Base-by-base conservation (phyloP, 2,329 filamentous ascomycete species). In the Ilyonectria destructans region DNA sequence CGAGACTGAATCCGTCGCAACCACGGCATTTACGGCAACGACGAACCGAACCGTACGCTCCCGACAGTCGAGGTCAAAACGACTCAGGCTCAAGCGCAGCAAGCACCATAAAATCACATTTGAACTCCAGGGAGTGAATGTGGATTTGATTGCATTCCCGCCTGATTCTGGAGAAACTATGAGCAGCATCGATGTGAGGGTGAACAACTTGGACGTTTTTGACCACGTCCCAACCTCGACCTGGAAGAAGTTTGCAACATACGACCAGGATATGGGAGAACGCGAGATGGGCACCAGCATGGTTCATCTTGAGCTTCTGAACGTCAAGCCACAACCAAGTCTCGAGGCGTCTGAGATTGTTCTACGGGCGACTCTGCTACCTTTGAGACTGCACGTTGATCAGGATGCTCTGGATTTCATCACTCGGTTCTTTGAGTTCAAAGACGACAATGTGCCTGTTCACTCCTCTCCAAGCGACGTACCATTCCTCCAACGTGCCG, bases 361-460 rank as follows among this genome's bases (percentile, higher is more conserved):
- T 7, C 83, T 98, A 17, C 93, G 92, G 75, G 91, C 90, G 15
- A 92, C 90, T 1, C 80, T 99, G 19, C 86, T 98, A 33, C 96
- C 96, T 1, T 84, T 99, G 31, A 90, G 96, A 49, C 86, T 99
- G 1, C 96, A 99, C 78, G 95, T 99, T 37, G 96, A 99, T 77
- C 96, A 99, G 81, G 96, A 99, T 81, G 96, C 96, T 1, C 88
- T 99, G 4, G 96, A 99, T 79, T 99, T 99, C 78, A 93, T 99
- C 78, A 97, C 93, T 1, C 91, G 96, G 2, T 99, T 99, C 85
- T 99, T 99, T 76, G 95, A 97, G 76, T 99, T 99, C 86, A 97
- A 97, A 77, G 95, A 98, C 74, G 93, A 95, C 46, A 83, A 83
- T 2, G 82, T 83, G 9, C 84, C 87, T 0, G 82, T 84, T 5